These are phyloP conservation scores for Suillus subaureus DNA, from an alignment of 768 basidiomycete species.

Conservation along the genomic window DNA sequence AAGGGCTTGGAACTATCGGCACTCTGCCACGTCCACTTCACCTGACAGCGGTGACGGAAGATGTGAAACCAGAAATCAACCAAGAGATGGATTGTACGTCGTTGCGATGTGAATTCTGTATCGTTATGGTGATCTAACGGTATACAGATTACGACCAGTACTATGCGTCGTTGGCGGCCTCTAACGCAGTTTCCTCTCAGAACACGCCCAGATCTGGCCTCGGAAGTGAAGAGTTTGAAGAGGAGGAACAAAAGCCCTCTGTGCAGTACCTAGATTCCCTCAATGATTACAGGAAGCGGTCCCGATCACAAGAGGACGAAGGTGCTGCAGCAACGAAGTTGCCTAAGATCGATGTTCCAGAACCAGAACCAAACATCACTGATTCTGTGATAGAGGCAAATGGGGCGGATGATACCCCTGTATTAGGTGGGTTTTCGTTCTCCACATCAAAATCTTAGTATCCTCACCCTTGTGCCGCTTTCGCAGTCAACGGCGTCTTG, in stretches of 20 bases:
- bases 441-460: not conserved
- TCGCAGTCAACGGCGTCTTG: conserved; percentile 70
- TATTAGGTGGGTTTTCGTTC: conserved; percentile 11
- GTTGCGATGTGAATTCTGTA: not conserved
- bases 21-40: conserved; percentile 30
- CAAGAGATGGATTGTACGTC: conserved; percentile 68
- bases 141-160: conserved; percentile 76
- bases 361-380: conserved; percentile 22
- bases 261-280: conserved; percentile 68
- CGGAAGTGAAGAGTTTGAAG: conserved; percentile 58
- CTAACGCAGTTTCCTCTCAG: conserved; percentile 55
- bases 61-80: conserved; percentile 52
- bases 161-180: conserved; percentile 76
- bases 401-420: conserved; percentile 52
- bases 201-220: conserved; percentile 59
- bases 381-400: conserved; percentile 10
- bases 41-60: conserved; percentile 30
- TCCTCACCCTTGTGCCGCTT: conserved; percentile 2
- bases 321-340: conserved; percentile 42
- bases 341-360: conserved; percentile 44
- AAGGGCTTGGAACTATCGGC: conserved; percentile 64
- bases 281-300: conserved; percentile 75
- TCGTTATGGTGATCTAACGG: not conserved
- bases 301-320: conserved; percentile 65
- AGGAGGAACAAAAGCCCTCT: conserved; percentile 70